Evolutionary conservation across 495 filamentous ascomycete species (phyloP).

Genomic region (Podospora bellae-mahoneyi): DNA sequence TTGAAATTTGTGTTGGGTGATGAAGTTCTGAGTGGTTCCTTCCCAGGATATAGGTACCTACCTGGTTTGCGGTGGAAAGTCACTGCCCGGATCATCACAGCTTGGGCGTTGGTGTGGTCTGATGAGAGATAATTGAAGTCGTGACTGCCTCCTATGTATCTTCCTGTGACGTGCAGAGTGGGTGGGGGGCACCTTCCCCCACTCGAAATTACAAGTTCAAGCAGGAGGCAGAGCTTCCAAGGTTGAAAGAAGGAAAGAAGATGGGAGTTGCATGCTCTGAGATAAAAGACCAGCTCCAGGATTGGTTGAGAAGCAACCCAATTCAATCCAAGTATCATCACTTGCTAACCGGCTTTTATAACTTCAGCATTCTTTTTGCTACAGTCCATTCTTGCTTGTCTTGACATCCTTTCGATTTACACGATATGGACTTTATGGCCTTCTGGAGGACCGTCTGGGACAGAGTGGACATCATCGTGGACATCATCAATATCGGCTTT

Average conservation of each 20-base stretch:
- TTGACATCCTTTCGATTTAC: background rate
- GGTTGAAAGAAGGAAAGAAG: background rate
- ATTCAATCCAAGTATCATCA: background rate
- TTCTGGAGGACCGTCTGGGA: background rate
- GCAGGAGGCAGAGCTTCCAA: background rate
- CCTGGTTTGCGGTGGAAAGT: background rate
- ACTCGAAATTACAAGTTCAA: background rate
- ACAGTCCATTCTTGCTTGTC: background rate
- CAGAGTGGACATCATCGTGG: background rate
- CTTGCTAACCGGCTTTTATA: background rate
- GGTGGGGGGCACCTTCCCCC: background rate
- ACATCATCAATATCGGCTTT: too few species aligned
- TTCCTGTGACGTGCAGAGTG: background rate
- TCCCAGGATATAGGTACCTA: background rate
- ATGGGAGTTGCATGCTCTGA: background rate
- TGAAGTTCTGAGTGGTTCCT: background rate
- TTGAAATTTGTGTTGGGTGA: background rate
- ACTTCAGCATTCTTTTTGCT: background rate
- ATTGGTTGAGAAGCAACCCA: background rate
- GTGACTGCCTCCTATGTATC: background rate
- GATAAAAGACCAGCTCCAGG: background rate
- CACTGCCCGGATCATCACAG: background rate
- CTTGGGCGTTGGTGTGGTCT: background rate
- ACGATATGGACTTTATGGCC: background rate
- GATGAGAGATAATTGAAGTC: background rate